Percentiles rank a stretch among this genome's conserved stretches.
phyloP scores from a whole-genome alignment of 805 yeast genomes.

The Kodamaea kakaduensis region DNA sequence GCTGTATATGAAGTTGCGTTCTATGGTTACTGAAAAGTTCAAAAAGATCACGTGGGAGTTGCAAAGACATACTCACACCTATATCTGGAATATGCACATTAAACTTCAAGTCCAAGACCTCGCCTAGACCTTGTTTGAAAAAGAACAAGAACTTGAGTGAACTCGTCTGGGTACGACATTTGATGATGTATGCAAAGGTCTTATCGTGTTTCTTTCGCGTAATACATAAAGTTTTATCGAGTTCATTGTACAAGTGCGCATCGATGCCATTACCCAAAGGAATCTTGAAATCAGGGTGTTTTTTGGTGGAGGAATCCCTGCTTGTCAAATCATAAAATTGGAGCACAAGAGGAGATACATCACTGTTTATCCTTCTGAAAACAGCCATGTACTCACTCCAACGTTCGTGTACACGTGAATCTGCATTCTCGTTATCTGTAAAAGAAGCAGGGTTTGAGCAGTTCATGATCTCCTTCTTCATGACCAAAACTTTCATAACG shows the following conservation, averaged over 20 bases:
- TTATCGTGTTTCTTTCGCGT: constrained; percentile 26
- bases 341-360: constrained; percentile 49
- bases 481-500: constrained; percentile 65
- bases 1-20: constrained; percentile 9
- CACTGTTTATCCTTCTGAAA: constrained; percentile 56
- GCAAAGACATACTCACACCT: constrained; percentile 41
- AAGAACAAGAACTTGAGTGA: constrained; percentile 65
- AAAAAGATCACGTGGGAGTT: constrained; percentile 35
- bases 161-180: constrained; percentile 48
- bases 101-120: constrained; percentile 22
- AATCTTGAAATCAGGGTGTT: constrained; percentile 21
- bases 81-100: constrained; percentile 44
- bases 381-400: constrained; percentile 82
- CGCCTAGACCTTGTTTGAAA: constrained; percentile 45
- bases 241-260: constrained; percentile 55
- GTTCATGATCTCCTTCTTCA: constrained; percentile 41
- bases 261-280: constrained; percentile 15
- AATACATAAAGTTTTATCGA: constrained; percentile 68
- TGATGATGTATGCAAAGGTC: constrained; percentile 47
- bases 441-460: constrained; percentile 19
- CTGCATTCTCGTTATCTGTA: constrained; percentile 48
- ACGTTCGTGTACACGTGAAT: constrained; percentile 57
- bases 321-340: constrained; percentile 56
- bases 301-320: constrained; percentile 18
- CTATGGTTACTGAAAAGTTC: constrained; percentile 10